Conservation (phyloP, 2,329 filamentous ascomycete genomes). For the Atkinsonella hypoxylon region DNA sequence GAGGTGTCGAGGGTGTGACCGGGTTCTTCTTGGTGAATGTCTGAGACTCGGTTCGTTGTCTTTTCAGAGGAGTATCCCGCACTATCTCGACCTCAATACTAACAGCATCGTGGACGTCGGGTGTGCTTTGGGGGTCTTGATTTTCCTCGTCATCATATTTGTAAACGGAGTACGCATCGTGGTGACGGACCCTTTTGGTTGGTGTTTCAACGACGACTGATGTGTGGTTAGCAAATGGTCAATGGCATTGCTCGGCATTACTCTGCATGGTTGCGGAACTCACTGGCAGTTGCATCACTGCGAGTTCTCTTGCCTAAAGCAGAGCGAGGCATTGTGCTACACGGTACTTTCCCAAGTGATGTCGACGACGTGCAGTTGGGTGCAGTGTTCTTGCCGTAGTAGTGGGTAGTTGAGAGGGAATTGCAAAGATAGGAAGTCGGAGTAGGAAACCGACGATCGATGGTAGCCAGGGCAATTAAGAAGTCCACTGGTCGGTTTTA, state of each 20-base stretch:
- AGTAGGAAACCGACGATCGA: neutral
- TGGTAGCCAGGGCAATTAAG: constrained; percentile 8
- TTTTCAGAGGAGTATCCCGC: constrained; percentile 19
- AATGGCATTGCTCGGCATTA: neutral
- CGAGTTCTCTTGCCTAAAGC: constrained; percentile 25
- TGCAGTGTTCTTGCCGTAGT: constrained; percentile 2
- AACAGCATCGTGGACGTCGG: constrained; percentile 21
- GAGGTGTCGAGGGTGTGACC: constrained; percentile 60
- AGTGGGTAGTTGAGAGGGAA: neutral
- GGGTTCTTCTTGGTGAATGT: constrained; percentile 32
- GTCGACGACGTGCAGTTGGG: constrained; percentile 2
- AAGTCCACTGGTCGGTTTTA: neutral
- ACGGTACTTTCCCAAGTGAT: constrained; percentile 10
- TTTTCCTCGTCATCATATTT: constrained; percentile 53
- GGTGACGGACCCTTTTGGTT: constrained; percentile 34
- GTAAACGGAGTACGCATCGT: constrained; percentile 29
- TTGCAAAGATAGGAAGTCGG: constrained; percentile 3
- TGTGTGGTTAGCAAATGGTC: constrained; percentile 4
- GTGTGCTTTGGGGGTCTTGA: constrained; percentile 29
- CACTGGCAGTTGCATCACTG: constrained; percentile 18
- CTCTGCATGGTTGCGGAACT: constrained; percentile 8
- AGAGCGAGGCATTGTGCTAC: constrained; percentile 17
- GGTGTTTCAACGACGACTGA: constrained; percentile 21
- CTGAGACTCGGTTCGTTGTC: constrained; percentile 17
- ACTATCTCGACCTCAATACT: constrained; percentile 32